These are phyloP conservation scores for Suhomyces chickasaworum DNA, from an alignment of 1,139 yeast species.

Conservation along the genomic window DNA sequence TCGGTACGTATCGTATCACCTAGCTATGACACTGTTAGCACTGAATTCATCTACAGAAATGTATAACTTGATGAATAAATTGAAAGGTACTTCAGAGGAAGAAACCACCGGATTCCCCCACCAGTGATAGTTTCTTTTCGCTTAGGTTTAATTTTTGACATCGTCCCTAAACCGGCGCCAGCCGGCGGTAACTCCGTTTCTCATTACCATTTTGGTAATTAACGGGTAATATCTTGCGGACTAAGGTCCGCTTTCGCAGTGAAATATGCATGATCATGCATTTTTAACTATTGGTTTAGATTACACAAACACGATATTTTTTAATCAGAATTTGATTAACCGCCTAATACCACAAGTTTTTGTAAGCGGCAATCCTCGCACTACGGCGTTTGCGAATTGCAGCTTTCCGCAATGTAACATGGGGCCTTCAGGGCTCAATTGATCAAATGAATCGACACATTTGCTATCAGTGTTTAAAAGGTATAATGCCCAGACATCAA, in stretches of 20 bases:
- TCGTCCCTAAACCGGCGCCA: constrained; percentile 3
- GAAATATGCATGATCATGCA: neutral
- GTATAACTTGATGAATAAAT: no score
- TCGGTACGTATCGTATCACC: no score
- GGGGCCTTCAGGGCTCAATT: neutral
- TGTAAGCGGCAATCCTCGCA: neutral
- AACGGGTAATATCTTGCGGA: neutral
- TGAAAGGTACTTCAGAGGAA: neutral
- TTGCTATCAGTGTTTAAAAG: no score
- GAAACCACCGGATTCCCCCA: neutral
- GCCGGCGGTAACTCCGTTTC: constrained; percentile 4
- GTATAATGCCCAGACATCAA: no score
- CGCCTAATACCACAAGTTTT: neutral
- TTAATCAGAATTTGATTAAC: neutral
- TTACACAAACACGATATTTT: neutral
- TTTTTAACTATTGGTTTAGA: neutral
- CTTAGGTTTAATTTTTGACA: constrained; percentile 1
- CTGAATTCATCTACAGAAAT: no score
- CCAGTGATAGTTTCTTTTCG: neutral
- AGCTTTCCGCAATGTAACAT: neutral
- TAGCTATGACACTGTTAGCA: no score
- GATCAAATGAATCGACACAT: neutral
- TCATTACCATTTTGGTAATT: neutral
- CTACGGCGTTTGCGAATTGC: neutral
- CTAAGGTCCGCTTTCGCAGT: neutral